These are phyloP conservation scores for Endocarpon pusillum DNA, from an alignment of 495 filamentous ascomycete species.

Conservation along the genomic window DNA sequence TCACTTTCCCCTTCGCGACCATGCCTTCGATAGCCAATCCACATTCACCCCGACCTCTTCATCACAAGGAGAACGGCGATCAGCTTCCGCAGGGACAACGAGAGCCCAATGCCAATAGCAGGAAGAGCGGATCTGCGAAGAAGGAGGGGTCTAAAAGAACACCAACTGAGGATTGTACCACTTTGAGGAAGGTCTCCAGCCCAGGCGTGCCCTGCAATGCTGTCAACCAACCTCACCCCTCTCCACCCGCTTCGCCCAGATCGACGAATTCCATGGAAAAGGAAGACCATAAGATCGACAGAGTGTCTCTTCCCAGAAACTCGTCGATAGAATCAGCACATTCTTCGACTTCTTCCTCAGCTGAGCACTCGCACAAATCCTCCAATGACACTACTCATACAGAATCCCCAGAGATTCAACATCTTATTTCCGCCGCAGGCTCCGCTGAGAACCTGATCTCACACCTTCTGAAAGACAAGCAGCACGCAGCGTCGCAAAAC, in stretches of 20 bases:
- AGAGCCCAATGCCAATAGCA: constrained; percentile 2
- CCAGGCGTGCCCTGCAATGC: too few relatives aligned
- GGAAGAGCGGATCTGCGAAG: constrained; percentile 1
- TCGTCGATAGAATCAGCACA: constrained; percentile 92
- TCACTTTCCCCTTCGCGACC: constrained; percentile 23
- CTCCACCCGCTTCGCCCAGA: background rate
- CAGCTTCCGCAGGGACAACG: background rate
- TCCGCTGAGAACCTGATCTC: constrained; percentile 80
- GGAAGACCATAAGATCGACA: constrained; percentile 9
- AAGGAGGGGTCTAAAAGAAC: too few relatives aligned
- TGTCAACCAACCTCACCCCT: too few relatives aligned
- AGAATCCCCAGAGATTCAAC: constrained; percentile 45
- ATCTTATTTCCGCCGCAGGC: constrained; percentile 65
- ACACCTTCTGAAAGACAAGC: constrained; percentile 80
- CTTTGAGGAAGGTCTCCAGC: too few relatives aligned
- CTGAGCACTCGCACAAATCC: constrained; percentile 42
- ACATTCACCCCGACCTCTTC: constrained; percentile 11
- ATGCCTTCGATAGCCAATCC: constrained; percentile 16
- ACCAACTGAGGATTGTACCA: too few relatives aligned
- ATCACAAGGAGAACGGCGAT: constrained; percentile 8
- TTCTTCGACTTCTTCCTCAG: constrained; percentile 61
- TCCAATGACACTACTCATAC: constrained; percentile 38
- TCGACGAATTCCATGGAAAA: constrained; percentile 11
- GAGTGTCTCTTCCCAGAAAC: constrained; percentile 42
- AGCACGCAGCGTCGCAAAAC: constrained; percentile 74